These are phyloP conservation scores for Alliaria petiolata DNA, from an alignment of 345 rosid genomes.

Conservation along the genomic window DNA sequence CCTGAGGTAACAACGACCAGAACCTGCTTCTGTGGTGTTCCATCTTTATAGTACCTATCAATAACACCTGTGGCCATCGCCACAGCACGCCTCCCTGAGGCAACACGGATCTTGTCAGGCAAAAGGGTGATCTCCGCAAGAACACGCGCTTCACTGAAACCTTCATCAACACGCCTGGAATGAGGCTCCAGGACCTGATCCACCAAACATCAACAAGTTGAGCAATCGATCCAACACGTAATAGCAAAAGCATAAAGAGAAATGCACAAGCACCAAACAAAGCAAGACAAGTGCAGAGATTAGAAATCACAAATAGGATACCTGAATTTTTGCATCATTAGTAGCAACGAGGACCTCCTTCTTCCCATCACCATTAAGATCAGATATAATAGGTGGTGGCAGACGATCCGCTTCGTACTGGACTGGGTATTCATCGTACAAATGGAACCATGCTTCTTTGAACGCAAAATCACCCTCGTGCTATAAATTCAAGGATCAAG, in stretches of 20 bases:
- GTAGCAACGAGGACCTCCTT: slow-evolving; percentile 88
- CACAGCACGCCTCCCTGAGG: slow-evolving; percentile 82
- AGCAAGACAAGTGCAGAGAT: neutral
- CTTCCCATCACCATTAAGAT: slow-evolving; percentile 95
- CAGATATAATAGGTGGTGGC: slow-evolving; percentile 85
- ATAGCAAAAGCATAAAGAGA: neutral
- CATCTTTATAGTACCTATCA: slow-evolving; percentile 57
- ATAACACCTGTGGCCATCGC: slow-evolving; percentile 95
- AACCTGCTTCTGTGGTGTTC: slow-evolving; percentile 87
- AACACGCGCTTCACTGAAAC: slow-evolving; percentile 86
- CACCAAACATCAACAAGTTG: neutral
- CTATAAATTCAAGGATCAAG: slow-evolving; percentile 29
- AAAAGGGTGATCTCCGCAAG: slow-evolving; percentile 56
- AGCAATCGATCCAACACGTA: neutral
- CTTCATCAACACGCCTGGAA: slow-evolving; percentile 76
- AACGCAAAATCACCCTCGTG: slow-evolving; percentile 99
- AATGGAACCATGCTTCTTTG: slow-evolving; percentile 88
- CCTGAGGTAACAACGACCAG: slow-evolving; percentile 95
- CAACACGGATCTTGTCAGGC: slow-evolving; percentile 86
- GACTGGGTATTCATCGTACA: slow-evolving; percentile 80
- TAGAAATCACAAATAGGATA: slow-evolving; percentile 5
- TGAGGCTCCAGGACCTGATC: slow-evolving; percentile 84
- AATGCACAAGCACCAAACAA: neutral
- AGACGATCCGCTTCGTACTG: slow-evolving; percentile 89
- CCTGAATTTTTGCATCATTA: slow-evolving; percentile 94